Evolutionary conservation across 768 basidiomycete genomes (phyloP).

Genomic region (Neoboletus magnificus): DNA sequence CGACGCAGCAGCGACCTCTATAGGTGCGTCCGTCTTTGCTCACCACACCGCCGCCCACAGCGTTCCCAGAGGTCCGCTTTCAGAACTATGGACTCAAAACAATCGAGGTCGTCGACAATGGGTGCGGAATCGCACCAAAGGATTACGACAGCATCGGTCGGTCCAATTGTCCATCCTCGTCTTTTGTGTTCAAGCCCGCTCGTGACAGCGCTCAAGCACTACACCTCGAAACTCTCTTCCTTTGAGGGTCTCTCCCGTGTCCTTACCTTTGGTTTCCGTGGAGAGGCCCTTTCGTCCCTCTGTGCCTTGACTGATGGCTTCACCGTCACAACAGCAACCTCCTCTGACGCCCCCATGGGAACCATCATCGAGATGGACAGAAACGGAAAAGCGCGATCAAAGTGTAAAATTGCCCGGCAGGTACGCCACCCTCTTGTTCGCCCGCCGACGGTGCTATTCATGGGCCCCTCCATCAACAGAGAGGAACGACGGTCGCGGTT

Average conservation of each 20-base stretch:
- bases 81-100: slow-evolving; percentile 79
- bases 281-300: slow-evolving; percentile 92
- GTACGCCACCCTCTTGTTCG: slow-evolving; percentile 37
- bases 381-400: slow-evolving; percentile 56
- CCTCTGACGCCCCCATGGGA: slow-evolving; percentile 71
- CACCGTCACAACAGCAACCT: slow-evolving; percentile 69
- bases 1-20: slow-evolving; percentile 84
- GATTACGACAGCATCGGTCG: slow-evolving; percentile 80
- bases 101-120: slow-evolving; percentile 92
- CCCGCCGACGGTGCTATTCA: neutral
- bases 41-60: slow-evolving; percentile 2
- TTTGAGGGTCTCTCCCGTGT: slow-evolving; percentile 73
- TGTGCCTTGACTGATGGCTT: slow-evolving; percentile 79
- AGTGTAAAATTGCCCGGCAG: slow-evolving; percentile 70
- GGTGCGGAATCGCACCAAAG: slow-evolving; percentile 72
- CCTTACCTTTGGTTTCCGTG: slow-evolving; percentile 88
- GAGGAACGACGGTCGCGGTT: slow-evolving; percentile 81
- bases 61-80: slow-evolving; percentile 74
- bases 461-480: slow-evolving; percentile 39
- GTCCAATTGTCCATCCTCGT: slow-evolving; percentile 17
- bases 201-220: slow-evolving; percentile 74
- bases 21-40: slow-evolving; percentile 52
- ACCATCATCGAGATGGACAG: slow-evolving; percentile 70
- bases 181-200: neutral
- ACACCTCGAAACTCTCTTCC: slow-evolving; percentile 85